phyloP scores from a whole-genome alignment of 306 rosid genomes.

The Glycyrrhiza uralensis region DNA sequence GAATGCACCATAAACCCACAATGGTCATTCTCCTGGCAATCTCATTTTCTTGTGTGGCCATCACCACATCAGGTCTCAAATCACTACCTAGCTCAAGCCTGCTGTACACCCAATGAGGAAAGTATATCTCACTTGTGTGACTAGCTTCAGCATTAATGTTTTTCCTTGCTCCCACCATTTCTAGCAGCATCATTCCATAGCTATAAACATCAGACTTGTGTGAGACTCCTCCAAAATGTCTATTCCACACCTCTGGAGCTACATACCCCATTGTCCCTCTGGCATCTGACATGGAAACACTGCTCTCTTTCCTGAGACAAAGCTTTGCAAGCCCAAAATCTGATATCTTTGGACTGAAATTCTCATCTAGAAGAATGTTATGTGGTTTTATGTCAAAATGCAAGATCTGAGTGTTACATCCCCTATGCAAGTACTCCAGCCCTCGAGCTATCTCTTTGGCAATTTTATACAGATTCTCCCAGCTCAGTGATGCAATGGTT shows the following conservation, averaged over 20 bases:
- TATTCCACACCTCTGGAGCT: conserved; percentile 14
- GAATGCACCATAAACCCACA: conserved; percentile 9
- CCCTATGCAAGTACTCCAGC: conserved; percentile 42
- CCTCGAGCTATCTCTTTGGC: conserved; percentile 39
- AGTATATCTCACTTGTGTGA: background rate
- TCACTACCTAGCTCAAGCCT: background rate
- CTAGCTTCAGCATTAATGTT: background rate
- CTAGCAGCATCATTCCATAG: conserved; percentile 50
- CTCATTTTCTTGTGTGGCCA: conserved; percentile 23
- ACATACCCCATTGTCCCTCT: conserved; percentile 46
- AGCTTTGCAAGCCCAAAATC: conserved; percentile 48
- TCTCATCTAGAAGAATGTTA: conserved; percentile 45
- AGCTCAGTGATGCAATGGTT: conserved; percentile 19
- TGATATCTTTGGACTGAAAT: conserved; percentile 38
- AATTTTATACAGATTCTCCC: conserved; percentile 34
- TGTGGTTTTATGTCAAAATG: conserved; percentile 53
- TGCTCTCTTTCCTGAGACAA: conserved; percentile 28
- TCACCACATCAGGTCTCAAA: background rate
- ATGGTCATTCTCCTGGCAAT: conserved; percentile 30
- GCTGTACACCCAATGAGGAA: conserved; percentile 25
- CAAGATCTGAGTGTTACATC: conserved; percentile 40
- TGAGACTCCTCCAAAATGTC: conserved; percentile 39
- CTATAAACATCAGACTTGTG: conserved; percentile 49
- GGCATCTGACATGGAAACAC: conserved; percentile 20
- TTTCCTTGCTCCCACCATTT: conserved; percentile 39